A percentile compares a stretch with the other conserved stretches of the same genome.
Conservation (phyloP, 2,329 filamentous ascomycete species). For the Fusarium incarnatum region DNA sequence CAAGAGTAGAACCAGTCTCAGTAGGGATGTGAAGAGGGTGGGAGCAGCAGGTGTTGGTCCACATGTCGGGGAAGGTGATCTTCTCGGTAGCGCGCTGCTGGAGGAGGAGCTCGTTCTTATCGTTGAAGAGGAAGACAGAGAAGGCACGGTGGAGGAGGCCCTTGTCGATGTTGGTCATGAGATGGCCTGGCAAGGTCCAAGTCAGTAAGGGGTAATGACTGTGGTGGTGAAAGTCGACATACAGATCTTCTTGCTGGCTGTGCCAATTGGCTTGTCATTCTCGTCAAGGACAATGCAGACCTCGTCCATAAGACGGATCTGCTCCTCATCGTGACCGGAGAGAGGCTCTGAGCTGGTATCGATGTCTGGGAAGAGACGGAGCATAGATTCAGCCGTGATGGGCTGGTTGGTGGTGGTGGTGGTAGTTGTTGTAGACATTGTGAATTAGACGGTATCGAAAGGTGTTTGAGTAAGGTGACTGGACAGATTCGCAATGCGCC, state of each 20-base stretch:
- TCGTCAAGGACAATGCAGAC: conserved; percentile 97
- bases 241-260: conserved; percentile 98
- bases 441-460: conserved; percentile 4
- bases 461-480: neutral
- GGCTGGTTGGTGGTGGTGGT: conserved; percentile 65
- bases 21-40: conserved; percentile 92
- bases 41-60: conserved; percentile 99
- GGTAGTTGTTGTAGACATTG: conserved; percentile 51
- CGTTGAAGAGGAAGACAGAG: conserved; percentile 97
- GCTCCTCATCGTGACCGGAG: conserved; percentile 94
- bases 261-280: conserved; percentile 92
- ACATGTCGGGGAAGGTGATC: conserved; percentile 99
- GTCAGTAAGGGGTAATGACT: conserved; percentile 28
- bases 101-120: conserved; percentile 89
- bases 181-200: conserved; percentile 73
- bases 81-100: conserved; percentile 97
- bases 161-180: conserved; percentile 98
- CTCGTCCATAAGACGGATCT: conserved; percentile 98
- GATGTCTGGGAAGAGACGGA: conserved; percentile 88
- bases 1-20: conserved; percentile 87
- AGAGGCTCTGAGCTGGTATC: conserved; percentile 79
- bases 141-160: conserved; percentile 97
- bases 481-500: conserved; percentile 3
- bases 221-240: conserved; percentile 52
- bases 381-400: conserved; percentile 87